Base-by-base conservation (phyloP, 106 monocot species). In the Iris macrosiphon region DNA sequence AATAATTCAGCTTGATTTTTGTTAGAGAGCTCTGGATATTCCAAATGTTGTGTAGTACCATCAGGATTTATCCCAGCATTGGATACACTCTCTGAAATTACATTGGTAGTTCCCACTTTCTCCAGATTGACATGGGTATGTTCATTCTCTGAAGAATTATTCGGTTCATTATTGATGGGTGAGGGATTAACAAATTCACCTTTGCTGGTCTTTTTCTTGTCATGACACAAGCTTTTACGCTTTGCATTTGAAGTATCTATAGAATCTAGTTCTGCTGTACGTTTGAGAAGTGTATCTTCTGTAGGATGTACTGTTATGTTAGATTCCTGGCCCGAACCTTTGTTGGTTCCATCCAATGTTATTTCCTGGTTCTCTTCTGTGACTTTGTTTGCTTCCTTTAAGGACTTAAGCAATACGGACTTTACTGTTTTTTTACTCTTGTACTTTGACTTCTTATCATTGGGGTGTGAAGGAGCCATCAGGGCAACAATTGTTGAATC, bases 221-320 rank as follows among this genome's bases (percentile, higher is more conserved):
- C 23, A 1, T 17, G 23, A 32, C 12, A 12, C 40, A n/a, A 49
- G 18, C 6, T 46, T 50, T 19, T 37, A 34, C 7, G 1, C 2
- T 30, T 48, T 13, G 34, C 25, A 4, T n/a, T 10, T 8, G 17
- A 35, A 25, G 24, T 25, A 28, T 18, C 27, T 35, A 0, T n/a
- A 4, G 42, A 26, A 43, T 69, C 28, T 7, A 24, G 29, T 40
- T 62, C 62, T 60, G 55, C 8, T 31, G 43, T 10, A 34, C 19
- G 25, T 63, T 23, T 17, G 57, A 29, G 19, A 18, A 2, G 2
- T 21, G 31, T 4, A 45, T 30, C 33, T 52, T 72, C 72, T 35
- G 35, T 47, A 20, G 7, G 1, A 24, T 15, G 30, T 27, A 21
- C 19, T 44, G 38, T 22, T 12, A 19, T 27, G 13, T 57, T 48